A percentile compares a stretch with the other conserved stretches of the same genome.
Evolutionary conservation across 2,329 filamentous ascomycete genomes (phyloP).

Genomic region (Lecanicillium sp.): DNA sequence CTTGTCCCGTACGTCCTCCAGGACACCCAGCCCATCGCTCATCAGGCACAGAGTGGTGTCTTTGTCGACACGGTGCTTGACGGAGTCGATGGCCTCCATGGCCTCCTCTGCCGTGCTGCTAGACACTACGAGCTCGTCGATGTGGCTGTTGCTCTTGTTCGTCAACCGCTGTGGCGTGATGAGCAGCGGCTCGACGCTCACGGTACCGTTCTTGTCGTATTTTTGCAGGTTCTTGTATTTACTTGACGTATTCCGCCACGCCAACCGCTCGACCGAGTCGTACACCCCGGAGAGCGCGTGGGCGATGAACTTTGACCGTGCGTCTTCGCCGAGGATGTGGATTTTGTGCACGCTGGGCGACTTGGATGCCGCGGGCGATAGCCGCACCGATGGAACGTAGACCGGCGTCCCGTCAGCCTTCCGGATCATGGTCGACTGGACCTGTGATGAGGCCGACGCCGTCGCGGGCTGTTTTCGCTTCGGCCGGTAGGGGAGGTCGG

Average conservation of each 20-base stretch:
- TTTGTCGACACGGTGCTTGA: conserved; percentile 61
- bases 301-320: conserved; percentile 34
- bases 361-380: conserved; percentile 27
- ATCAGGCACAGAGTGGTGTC: conserved; percentile 69
- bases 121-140: conserved; percentile 66
- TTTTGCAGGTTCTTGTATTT: conserved; percentile 28
- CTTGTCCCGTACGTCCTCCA: conserved; percentile 67
- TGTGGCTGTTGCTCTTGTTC: conserved; percentile 40
- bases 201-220: conserved; percentile 15
- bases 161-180: conserved; percentile 2
- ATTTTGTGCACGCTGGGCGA: conserved; percentile 33
- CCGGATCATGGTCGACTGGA: conserved; percentile 19
- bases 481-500: conserved; percentile 9
- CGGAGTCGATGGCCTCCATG: conserved; percentile 47
- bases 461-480: conserved; percentile 9
- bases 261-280: conserved; percentile 33
- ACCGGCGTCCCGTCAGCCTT: conserved; percentile 19
- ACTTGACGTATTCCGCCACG: conserved; percentile 21
- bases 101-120: conserved; percentile 51
- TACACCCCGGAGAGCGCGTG: conserved; percentile 36
- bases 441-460: conserved; percentile 17
- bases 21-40: conserved; percentile 75
- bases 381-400: conserved; percentile 31
- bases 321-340: conserved; percentile 37
- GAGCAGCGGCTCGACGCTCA: conserved; percentile 14